Conservation (phyloP, 2,329 filamentous ascomycete genomes). For the Curvularia eragrostidis region DNA sequence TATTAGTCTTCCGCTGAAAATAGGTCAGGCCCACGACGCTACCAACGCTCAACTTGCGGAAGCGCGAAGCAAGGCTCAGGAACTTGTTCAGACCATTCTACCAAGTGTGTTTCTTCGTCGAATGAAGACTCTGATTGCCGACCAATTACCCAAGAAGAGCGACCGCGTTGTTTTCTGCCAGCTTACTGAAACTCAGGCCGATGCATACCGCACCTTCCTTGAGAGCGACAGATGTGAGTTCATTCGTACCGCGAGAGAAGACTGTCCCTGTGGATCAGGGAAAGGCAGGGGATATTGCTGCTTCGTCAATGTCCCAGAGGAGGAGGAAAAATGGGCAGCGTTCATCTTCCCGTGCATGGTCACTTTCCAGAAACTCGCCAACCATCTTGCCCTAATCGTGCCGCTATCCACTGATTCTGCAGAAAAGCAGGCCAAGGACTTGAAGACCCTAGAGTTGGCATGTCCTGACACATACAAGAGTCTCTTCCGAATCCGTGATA, state of each 20-base stretch:
- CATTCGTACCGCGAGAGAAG: slow-evolving; percentile 71
- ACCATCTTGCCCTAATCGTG: slow-evolving; percentile 88
- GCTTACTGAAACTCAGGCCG: slow-evolving; percentile 78
- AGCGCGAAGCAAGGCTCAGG: slow-evolving; percentile 80
- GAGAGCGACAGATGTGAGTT: slow-evolving; percentile 71
- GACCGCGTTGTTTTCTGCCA: slow-evolving; percentile 96
- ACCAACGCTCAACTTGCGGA: slow-evolving; percentile 81
- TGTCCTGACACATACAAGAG: slow-evolving; percentile 77
- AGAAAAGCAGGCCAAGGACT: slow-evolving; percentile 79
- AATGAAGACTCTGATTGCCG: slow-evolving; percentile 89
- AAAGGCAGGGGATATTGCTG: slow-evolving; percentile 86
- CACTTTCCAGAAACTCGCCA: slow-evolving; percentile 84
- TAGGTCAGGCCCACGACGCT: slow-evolving; percentile 92
- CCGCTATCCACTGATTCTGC: slow-evolving; percentile 68
- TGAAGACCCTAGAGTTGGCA: slow-evolving; percentile 75
- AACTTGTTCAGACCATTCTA: slow-evolving; percentile 84
- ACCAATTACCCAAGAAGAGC: slow-evolving; percentile 93
- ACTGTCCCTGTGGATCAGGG: slow-evolving; percentile 72
- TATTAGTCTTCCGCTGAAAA: slow-evolving; percentile 79
- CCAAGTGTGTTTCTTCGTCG: slow-evolving; percentile 89
- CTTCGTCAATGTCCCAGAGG: slow-evolving; percentile 59
- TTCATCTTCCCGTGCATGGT: slow-evolving; percentile 86
- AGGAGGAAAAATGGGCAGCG: slow-evolving; percentile 71
- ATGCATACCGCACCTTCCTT: slow-evolving; percentile 85
- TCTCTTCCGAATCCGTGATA: slow-evolving; percentile 77